Evolutionary conservation across 1,284 basidiomycete genomes (phyloP), one percentile per base, ranked within the genome.

Genomic region (Ustilago trichophora): DNA sequence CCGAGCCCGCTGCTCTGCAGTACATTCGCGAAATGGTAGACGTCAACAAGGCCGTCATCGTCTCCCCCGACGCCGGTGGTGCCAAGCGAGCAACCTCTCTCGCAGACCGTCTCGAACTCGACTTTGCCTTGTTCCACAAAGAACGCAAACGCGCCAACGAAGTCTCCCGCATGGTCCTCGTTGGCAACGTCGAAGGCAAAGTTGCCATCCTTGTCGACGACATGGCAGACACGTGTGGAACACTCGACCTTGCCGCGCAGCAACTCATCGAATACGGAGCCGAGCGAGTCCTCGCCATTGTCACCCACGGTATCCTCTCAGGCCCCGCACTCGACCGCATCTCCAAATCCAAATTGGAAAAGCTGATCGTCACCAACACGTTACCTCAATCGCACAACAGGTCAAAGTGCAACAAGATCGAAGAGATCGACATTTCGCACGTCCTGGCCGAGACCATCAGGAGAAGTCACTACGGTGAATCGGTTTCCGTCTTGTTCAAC

Each of bases 121-220:
- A 98, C 82, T 98, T 99, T 85, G 96, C 96, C 26, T 85, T 99
- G 54, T 98, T 98, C 87, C 96, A 99, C 88, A 99, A 99, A 83
- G 96, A 99, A 84, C 90, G 96, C 59, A 98, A 98, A 84, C 98
- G 96, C 86, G 96, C 95, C 33, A 98, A 98, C 84, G 93, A 98
- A 78, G 95, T 99, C 18, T 97, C 94, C 46, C 89, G 96, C 57
- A 99, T 99, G 96, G 89, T 98, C 41, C 88, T 99, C 46, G 96
- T 99, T 58, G 96, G 96, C 6, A 88, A 91, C 76, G 94, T 95
- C 68, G 88, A 88, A 77, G 93, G 89, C 82, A 98, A 98, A 85
- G 87, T 90, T 36, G 96, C 95, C 53, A 92, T 99, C 66, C 86
- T 99, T n/a, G 94, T 98, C 46, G 96, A 98, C 86, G 96, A 99